phyloP scores from a whole-genome alignment of 768 basidiomycete genomes.

The Cubamyces sp. region DNA sequence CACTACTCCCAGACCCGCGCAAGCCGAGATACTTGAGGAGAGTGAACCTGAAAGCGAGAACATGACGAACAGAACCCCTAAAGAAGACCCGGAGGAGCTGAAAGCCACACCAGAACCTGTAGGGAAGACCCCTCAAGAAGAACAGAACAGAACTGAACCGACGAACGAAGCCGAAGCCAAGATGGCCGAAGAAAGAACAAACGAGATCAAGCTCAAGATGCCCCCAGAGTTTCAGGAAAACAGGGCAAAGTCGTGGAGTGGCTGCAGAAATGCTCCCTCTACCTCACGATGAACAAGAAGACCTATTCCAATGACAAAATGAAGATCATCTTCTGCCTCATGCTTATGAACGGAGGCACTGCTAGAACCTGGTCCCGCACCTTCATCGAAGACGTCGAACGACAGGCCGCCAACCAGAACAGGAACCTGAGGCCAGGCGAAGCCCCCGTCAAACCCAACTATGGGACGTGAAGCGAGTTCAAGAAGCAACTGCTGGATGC shows the following conservation, averaged over 20 bases:
- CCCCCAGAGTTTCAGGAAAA: background rate
- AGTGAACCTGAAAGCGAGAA: no score
- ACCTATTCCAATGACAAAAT: background rate
- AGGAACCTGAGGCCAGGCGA: background rate
- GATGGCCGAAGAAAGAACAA: background rate
- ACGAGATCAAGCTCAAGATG: background rate
- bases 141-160: no score
- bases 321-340: background rate
- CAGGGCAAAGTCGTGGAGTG: background rate
- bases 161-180: background rate
- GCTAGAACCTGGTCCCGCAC: background rate
- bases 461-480: background rate
- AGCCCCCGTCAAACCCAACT: no score
- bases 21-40: no score
- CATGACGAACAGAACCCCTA: no score
- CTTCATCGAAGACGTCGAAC: background rate
- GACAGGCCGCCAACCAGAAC: background rate
- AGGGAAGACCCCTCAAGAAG: no score
- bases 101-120: no score
- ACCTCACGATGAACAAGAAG: constrained; percentile 1
- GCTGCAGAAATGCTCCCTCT: constrained; percentile 1
- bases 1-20: no score
- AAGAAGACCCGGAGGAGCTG: no score
- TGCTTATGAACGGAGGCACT: background rate
- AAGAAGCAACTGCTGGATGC: background rate